phyloP scores from a whole-genome alignment of 768 basidiomycete genomes.

The Tricholoma bakamatsutake region DNA sequence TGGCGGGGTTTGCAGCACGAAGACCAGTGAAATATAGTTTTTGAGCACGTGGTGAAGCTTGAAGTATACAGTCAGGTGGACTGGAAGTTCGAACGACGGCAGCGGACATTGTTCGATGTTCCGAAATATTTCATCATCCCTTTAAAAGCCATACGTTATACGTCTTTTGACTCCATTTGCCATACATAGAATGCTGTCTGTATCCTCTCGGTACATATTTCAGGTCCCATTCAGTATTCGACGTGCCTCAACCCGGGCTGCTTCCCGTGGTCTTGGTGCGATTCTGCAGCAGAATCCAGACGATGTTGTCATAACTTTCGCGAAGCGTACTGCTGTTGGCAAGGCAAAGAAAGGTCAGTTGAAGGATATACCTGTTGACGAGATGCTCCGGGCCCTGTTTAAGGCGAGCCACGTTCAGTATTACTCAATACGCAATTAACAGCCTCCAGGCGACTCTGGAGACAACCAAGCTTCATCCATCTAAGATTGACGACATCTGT shows the following conservation, averaged over 20 bases:
- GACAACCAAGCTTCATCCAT: slow-evolving; percentile 60
- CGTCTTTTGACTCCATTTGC: neutral
- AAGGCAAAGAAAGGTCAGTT: slow-evolving; percentile 88
- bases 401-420: slow-evolving; percentile 39
- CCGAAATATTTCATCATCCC: too few relatives aligned
- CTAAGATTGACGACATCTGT: slow-evolving; percentile 76
- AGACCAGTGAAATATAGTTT: neutral
- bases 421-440: neutral
- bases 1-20: too few relatives aligned
- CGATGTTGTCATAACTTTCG: slow-evolving; percentile 89
- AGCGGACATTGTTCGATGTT: neutral
- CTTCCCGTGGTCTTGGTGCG: slow-evolving; percentile 41
- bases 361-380: slow-evolving; percentile 84
- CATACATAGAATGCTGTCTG: neutral
- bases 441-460: slow-evolving; percentile 54
- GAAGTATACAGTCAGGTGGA: too few relatives aligned
- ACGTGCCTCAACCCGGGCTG: slow-evolving; percentile 31
- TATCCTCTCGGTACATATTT: slow-evolving; percentile 13
- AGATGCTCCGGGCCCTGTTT: slow-evolving; percentile 77
- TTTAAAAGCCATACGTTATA: neutral
- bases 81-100: neutral
- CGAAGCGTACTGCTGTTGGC: slow-evolving; percentile 85
- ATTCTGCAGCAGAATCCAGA: slow-evolving; percentile 67
- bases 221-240: slow-evolving; percentile 21
- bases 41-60: neutral